Conservation (phyloP, 768 basidiomycete species). For the Mycena leptocephala region DNA sequence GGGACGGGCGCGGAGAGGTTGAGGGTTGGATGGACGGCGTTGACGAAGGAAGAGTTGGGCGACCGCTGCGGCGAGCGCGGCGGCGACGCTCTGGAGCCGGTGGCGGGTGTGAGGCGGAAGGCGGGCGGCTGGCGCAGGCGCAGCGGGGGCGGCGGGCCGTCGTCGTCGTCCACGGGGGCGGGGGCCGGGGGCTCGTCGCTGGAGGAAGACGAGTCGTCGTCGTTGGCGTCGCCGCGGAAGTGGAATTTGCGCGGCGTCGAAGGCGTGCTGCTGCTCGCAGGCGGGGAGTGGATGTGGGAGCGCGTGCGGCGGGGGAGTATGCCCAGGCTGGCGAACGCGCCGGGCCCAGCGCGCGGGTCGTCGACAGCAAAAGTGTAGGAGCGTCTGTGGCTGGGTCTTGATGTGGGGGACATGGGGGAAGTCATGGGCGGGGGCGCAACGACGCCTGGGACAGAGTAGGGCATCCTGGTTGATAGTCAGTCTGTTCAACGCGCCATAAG, state of each 20-base stretch:
- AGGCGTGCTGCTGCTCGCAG: too few species aligned
- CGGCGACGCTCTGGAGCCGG: neutral
- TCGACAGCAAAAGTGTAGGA: conserved; percentile 47
- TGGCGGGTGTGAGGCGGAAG: conserved; percentile 19
- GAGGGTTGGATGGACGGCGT: neutral
- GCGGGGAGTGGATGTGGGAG: conserved; percentile 17
- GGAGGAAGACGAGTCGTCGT: conserved; percentile 56
- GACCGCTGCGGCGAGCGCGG: conserved; percentile 30
- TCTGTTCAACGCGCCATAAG: neutral
- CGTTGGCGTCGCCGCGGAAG: conserved; percentile 49
- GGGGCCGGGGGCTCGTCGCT: conserved; percentile 45
- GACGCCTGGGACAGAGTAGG: conserved; percentile 48
- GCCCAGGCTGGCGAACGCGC: conserved; percentile 67
- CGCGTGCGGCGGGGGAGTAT: conserved; percentile 59
- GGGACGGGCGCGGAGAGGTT: conserved; percentile 52
- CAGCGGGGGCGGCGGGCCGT: conserved; percentile 40
- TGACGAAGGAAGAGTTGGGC: conserved; percentile 36
- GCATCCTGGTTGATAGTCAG: conserved; percentile 40
- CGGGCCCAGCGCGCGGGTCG: conserved; percentile 56
- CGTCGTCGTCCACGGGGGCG: conserved; percentile 45
- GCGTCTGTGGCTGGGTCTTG: conserved; percentile 47
- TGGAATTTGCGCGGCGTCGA: conserved; percentile 49
- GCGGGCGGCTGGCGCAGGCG: conserved; percentile 33
- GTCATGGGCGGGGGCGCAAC: conserved; percentile 23
- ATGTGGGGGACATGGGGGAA: neutral